These are phyloP conservation scores for Fusarium sp. DNA, from an alignment of 2,329 filamentous ascomycete genomes.

Conservation along the genomic window DNA sequence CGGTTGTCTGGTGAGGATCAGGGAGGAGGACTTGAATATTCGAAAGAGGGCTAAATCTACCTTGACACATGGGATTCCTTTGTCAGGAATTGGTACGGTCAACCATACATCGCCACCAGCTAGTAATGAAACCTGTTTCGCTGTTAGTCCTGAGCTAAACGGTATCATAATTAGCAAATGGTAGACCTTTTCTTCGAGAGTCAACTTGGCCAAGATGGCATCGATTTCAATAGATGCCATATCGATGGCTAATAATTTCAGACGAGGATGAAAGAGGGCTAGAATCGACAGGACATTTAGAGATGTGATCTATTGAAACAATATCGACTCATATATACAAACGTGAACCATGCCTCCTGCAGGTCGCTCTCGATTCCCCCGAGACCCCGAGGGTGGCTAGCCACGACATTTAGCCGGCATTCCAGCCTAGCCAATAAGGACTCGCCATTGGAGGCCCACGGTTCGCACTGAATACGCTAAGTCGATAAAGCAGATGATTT, in stretches of 20 bases:
- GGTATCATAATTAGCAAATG: neutral
- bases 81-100: conserved; percentile 38
- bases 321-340: neutral
- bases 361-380: neutral
- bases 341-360: neutral
- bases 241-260: neutral
- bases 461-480: no score
- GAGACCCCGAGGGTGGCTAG: neutral
- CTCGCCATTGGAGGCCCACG: no score
- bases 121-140: conserved; percentile 43
- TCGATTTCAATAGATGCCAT: neutral
- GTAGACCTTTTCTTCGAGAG: neutral
- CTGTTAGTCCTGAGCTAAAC: neutral
- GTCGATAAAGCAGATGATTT: no score
- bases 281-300: neutral
- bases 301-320: neutral
- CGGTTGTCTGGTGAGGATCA: conserved; percentile 5
- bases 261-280: neutral
- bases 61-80: conserved; percentile 40
- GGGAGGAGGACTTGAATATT: neutral
- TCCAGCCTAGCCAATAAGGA: no score
- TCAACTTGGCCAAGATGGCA: neutral
- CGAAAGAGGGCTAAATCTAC: neutral
- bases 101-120: conserved; percentile 43
- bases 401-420: neutral